phyloP scores from a whole-genome alignment of 108 stramenopile species.

The Stephanodiscus triporus region DNA sequence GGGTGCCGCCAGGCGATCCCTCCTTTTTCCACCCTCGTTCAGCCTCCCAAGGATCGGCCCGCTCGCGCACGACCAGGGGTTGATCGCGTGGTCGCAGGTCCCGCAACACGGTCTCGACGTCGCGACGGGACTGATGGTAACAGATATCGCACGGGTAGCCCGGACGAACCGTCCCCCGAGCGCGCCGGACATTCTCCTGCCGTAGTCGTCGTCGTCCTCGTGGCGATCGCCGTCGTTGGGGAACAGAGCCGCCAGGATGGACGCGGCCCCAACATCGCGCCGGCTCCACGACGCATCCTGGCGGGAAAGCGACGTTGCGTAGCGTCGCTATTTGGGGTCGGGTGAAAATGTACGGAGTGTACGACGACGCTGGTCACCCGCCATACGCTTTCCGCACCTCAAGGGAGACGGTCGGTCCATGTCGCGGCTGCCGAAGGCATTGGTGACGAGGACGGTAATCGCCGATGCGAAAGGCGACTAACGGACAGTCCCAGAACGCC shows the following conservation, averaged over 20 bases:
- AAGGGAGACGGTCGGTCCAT: background rate
- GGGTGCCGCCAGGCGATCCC: constrained; percentile 2
- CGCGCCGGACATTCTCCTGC: too few species aligned
- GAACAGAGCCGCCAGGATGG: background rate
- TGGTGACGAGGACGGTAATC: background rate
- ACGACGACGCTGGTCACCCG: too few species aligned
- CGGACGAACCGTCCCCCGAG: background rate
- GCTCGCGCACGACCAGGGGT: background rate
- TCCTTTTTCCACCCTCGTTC: background rate
- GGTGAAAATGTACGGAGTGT: background rate
- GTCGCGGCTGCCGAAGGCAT: too few species aligned
- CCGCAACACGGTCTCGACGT: background rate
- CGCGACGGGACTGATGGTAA: background rate
- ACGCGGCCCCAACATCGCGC: background rate
- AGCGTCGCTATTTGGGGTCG: background rate
- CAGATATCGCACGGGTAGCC: constrained; percentile 1
- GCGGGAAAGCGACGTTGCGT: background rate
- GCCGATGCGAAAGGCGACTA: background rate
- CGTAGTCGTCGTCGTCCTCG: background rate
- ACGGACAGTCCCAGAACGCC: background rate
- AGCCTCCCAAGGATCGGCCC: background rate
- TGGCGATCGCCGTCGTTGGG: background rate
- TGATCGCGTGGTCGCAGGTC: background rate
- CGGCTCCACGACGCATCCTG: background rate
- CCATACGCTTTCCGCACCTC: background rate